Conservation (phyloP, 495 filamentous ascomycete species). For the Cercophora newfieldiana region DNA sequence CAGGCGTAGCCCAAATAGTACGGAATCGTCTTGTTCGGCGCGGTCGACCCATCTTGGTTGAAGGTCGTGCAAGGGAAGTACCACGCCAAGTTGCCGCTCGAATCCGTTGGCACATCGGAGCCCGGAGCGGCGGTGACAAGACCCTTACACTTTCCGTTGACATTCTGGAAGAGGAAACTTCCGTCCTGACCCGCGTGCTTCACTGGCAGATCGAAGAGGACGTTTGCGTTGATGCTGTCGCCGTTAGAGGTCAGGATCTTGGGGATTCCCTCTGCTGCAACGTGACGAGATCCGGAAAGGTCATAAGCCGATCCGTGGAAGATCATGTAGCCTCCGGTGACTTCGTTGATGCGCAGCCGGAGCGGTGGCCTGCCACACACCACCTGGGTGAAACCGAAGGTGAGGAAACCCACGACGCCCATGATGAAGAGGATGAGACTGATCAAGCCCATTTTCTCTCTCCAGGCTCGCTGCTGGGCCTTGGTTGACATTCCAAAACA, state of each 20-base stretch:
- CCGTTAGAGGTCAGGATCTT: conserved; percentile 20
- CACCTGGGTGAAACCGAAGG: conserved; percentile 89
- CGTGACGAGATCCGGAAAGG: conserved; percentile 70
- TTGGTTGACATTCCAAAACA: conserved; percentile 88
- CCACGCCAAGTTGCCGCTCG: conserved; percentile 78
- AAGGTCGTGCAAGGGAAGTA: conserved; percentile 93
- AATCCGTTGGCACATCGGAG: conserved; percentile 79
- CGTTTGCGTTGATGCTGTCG: conserved; percentile 57
- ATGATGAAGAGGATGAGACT: conserved; percentile 89
- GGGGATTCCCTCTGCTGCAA: conserved; percentile 75
- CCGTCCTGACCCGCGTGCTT: conserved; percentile 86
- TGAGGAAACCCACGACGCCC: conserved; percentile 89
- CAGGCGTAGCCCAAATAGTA: conserved; percentile 87
- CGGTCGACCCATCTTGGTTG: conserved; percentile 87
- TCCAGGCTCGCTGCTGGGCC: conserved; percentile 90
- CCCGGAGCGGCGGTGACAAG: conserved; percentile 69
- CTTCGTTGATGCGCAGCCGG: conserved; percentile 77
- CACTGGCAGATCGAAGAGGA: conserved; percentile 79
- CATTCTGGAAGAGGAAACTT: conserved; percentile 97
- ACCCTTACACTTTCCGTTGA: conserved; percentile 95
- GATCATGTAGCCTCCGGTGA: conserved; percentile 84
- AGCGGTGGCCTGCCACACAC: conserved; percentile 73
- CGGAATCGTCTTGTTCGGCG: conserved; percentile 69
- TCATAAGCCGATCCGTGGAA: conserved; percentile 91
- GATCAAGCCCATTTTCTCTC: conserved; percentile 97